Conservation (phyloP, 2,329 filamentous ascomycete species). For the Alternaria rosae region DNA sequence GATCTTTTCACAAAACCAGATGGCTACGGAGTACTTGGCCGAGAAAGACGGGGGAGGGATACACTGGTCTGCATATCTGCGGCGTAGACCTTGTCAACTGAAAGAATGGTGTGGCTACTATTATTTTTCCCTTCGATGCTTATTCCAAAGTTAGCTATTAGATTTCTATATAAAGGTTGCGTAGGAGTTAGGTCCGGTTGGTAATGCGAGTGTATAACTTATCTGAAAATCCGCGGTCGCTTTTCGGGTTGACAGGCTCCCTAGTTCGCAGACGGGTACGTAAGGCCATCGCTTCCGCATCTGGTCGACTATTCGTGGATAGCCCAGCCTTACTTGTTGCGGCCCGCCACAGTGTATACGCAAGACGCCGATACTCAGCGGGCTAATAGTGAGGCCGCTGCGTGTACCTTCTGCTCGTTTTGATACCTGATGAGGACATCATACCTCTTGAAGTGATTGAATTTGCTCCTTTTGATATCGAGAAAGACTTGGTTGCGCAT, state of each 20-base stretch:
- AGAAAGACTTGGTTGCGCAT: not conserved
- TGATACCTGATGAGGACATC: not conserved
- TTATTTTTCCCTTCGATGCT: not conserved
- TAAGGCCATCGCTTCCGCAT: not conserved
- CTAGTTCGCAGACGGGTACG: not conserved
- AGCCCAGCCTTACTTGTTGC: constrained; percentile 1
- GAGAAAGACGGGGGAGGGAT: not conserved
- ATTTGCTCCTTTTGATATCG: not conserved
- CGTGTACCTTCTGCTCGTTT: not conserved
- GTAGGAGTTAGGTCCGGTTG: constrained; percentile 12
- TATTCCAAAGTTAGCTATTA: not conserved
- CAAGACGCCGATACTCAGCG: constrained; percentile 15
- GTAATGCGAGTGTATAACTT: too few relatives aligned
- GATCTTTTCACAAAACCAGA: not conserved
- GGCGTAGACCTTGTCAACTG: not conserved
- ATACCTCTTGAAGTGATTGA: not conserved
- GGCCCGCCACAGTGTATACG: constrained; percentile 3
- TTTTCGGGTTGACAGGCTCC: constrained; percentile 2
- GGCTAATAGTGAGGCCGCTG: not conserved
- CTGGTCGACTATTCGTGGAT: not conserved
- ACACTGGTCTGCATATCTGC: not conserved
- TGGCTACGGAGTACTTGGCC: not conserved
- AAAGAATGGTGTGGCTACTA: not conserved
- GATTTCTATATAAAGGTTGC: not conserved
- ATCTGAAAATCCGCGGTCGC: not conserved